These are phyloP conservation scores for Aspergillus hortae DNA, from an alignment of 2,329 filamentous ascomycete genomes.

Conservation along the genomic window DNA sequence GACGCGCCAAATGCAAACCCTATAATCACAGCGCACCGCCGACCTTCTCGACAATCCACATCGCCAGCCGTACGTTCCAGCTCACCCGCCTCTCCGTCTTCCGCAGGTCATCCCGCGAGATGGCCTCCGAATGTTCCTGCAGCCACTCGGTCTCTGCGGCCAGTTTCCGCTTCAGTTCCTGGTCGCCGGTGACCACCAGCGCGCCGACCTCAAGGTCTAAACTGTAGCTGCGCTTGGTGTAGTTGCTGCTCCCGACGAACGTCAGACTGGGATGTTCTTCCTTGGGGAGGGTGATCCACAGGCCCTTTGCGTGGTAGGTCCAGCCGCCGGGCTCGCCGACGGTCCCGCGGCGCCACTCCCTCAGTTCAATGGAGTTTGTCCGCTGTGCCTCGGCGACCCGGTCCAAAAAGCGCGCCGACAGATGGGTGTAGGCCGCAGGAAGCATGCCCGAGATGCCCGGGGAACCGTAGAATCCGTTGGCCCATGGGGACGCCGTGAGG, in stretches of 20 bases:
- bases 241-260: constrained; percentile 88
- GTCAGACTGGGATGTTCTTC: constrained; percentile 69
- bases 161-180: constrained; percentile 67
- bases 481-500: constrained; percentile 86
- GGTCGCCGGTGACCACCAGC: constrained; percentile 76
- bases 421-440: constrained; percentile 85
- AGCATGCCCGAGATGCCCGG: constrained; percentile 85
- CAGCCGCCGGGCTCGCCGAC: constrained; percentile 80
- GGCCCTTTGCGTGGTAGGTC: constrained; percentile 97
- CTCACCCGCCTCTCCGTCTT: constrained; percentile 79
- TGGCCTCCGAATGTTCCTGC: constrained; percentile 65
- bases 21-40: constrained; percentile 72
- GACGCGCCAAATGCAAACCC: constrained; percentile 2
- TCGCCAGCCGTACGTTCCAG: constrained; percentile 78
- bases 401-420: constrained; percentile 76
- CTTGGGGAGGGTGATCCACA: constrained; percentile 71
- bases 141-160: constrained; percentile 77
- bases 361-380: constrained; percentile 63
- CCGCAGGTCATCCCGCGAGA: constrained; percentile 75
- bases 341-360: constrained; percentile 83
- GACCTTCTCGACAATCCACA: constrained; percentile 87
- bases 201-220: constrained; percentile 89
- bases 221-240: constrained; percentile 89
- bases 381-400: constrained; percentile 53
- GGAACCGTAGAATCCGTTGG: constrained; percentile 92